Percentiles rank a stretch among this genome's conserved stretches.
Evolutionary conservation across 495 filamentous ascomycete species (phyloP).

Genomic region (Penicillium cinerascens): DNA sequence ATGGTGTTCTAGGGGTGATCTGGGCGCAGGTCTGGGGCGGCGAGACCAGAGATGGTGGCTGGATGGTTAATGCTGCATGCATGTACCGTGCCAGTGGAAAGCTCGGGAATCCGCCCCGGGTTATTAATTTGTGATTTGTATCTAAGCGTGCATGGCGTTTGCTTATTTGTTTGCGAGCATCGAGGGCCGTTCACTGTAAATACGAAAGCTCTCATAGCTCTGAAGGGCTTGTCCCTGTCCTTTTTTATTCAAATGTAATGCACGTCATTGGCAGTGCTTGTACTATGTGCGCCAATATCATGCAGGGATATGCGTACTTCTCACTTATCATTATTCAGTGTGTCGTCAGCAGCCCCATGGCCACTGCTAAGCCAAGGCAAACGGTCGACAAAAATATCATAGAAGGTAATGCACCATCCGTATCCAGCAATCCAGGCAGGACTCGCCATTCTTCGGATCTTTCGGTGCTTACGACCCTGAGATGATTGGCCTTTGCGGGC

Average conservation of each 20-base stretch:
- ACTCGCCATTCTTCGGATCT: too few species aligned
- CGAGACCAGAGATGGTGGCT: constrained; percentile 44
- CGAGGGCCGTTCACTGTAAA: background rate
- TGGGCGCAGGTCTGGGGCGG: constrained; percentile 72
- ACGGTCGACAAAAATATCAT: too few species aligned
- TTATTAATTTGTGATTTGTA: constrained; percentile 45
- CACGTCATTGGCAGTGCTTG: background rate
- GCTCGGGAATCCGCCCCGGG: constrained; percentile 59
- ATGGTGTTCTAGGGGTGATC: constrained; percentile 61
- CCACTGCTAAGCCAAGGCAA: background rate
- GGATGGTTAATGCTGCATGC: constrained; percentile 77
- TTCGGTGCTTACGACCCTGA: too few species aligned
- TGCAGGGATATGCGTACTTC: background rate
- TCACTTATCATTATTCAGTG: background rate
- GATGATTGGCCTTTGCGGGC: too few species aligned
- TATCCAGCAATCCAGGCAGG: too few species aligned
- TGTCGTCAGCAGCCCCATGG: too few species aligned
- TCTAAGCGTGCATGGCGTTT: constrained; percentile 4
- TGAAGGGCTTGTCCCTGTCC: background rate
- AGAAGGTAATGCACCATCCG: too few species aligned
- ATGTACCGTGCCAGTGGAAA: constrained; percentile 65
- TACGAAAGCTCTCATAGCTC: background rate
- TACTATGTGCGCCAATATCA: background rate
- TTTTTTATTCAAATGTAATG: background rate
- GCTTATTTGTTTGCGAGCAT: background rate